Evolutionary conservation across 495 filamentous ascomycete species (phyloP).

Genomic region (Hypoxylon cercidicola): DNA sequence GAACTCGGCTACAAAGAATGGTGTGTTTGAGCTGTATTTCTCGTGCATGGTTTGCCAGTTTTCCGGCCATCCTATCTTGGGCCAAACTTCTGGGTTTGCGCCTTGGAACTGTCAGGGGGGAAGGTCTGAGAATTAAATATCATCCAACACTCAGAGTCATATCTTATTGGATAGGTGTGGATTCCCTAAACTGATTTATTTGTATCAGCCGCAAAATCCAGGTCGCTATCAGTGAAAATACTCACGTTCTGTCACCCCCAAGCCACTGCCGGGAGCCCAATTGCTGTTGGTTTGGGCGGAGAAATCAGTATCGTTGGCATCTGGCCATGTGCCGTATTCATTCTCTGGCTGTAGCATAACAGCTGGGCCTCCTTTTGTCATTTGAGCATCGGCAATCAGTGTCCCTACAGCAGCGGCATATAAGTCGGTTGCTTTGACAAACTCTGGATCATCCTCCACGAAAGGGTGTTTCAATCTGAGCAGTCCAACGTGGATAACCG

Average conservation of each 20-base stretch:
- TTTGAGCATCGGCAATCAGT: slow-evolving; percentile 76
- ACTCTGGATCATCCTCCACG: slow-evolving; percentile 68
- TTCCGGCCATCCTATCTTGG: slow-evolving; percentile 56
- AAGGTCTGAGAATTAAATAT: background rate
- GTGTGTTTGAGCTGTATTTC: slow-evolving; percentile 69
- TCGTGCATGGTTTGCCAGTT: slow-evolving; percentile 59
- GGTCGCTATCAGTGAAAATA: background rate
- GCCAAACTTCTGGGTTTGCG: slow-evolving; percentile 61
- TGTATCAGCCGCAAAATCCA: background rate
- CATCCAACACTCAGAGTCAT: slow-evolving; percentile 56
- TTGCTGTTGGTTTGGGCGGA: slow-evolving; percentile 62
- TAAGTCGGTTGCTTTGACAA: slow-evolving; percentile 71
- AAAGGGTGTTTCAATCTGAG: slow-evolving; percentile 69
- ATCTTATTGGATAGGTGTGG: slow-evolving; percentile 75
- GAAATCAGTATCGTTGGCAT: slow-evolving; percentile 45
- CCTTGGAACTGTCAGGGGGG: slow-evolving; percentile 9
- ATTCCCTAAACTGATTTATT: slow-evolving; percentile 71
- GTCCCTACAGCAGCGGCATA: slow-evolving; percentile 65
- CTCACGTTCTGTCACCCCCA: slow-evolving; percentile 65
- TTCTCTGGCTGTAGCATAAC: slow-evolving; percentile 84
- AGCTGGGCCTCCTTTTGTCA: slow-evolving; percentile 79
- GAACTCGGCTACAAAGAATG: slow-evolving; percentile 75
- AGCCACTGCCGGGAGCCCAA: slow-evolving; percentile 70
- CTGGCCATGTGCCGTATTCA: slow-evolving; percentile 62
- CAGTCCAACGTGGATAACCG: slow-evolving; percentile 56